Percentiles rank a stretch among this genome's conserved stretches.
phyloP scores from a whole-genome alignment of 2,329 filamentous ascomycete genomes.

The Raffaelea albimanens region DNA sequence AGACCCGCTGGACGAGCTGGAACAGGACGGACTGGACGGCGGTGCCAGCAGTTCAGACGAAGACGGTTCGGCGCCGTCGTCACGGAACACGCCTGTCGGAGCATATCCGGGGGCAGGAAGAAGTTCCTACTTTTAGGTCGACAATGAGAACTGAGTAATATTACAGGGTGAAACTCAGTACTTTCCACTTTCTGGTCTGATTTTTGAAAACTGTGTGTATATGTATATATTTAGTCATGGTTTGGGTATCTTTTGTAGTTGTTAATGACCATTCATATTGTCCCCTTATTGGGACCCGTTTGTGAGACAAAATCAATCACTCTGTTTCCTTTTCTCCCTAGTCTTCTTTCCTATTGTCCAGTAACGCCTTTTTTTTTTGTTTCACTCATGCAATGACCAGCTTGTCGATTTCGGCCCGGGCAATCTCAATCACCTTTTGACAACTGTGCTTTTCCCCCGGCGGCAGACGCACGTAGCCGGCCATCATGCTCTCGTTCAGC shows the following conservation, averaged over 20 bases:
- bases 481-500: slow-evolving; percentile 12
- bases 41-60: slow-evolving; percentile 32
- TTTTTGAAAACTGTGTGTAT: background rate
- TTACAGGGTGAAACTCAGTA: too few relatives aligned
- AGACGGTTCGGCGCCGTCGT: slow-evolving; percentile 15
- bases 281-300: too few relatives aligned
- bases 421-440: slow-evolving; percentile 42
- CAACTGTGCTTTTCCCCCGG: slow-evolving; percentile 34
- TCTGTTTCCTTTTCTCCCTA: background rate
- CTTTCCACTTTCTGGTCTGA: too few relatives aligned
- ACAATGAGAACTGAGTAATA: too few relatives aligned
- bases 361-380: too few relatives aligned
- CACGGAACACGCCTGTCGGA: slow-evolving; percentile 1
- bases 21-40: slow-evolving; percentile 22
- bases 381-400: slow-evolving; percentile 39
- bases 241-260: background rate
- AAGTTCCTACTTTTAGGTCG: slow-evolving; percentile 5
- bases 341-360: background rate
- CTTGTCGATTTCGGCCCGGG: slow-evolving; percentile 41
- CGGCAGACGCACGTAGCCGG: slow-evolving; percentile 21
- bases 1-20: slow-evolving; percentile 33
- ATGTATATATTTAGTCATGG: background rate
- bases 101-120: slow-evolving; percentile 2
- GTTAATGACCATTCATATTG: too few relatives aligned
- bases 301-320: too few relatives aligned